Conservation (phyloP, 257 asterid species). For the Ajuga chamaepitys region DNA sequence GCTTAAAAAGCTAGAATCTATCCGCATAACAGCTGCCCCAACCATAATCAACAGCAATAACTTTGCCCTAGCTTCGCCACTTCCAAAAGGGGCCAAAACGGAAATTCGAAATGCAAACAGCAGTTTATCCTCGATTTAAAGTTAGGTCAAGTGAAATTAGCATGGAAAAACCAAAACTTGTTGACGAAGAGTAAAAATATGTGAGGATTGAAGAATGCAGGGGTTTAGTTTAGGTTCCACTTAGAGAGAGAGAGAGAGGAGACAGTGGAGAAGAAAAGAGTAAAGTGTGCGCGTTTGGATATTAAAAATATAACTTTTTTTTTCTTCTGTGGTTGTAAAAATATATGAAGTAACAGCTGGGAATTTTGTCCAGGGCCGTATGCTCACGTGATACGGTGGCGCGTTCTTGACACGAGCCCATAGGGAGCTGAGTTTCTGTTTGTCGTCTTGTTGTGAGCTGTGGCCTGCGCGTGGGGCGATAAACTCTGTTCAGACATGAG, state of each 20-base stretch:
- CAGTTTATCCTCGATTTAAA: constrained; percentile 6
- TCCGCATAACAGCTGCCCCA: constrained; percentile 24
- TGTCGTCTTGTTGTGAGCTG: background rate
- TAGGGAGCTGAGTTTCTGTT: background rate
- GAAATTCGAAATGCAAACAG: background rate
- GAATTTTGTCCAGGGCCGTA: constrained; percentile 28
- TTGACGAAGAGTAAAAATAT: constrained; percentile 14
- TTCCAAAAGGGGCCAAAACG: constrained; percentile 6
- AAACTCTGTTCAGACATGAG: constrained; percentile 21
- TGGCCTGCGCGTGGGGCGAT: constrained; percentile 1
- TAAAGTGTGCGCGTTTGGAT: constrained; percentile 35
- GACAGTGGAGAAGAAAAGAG: constrained; percentile 35
- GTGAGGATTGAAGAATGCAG: constrained; percentile 12
- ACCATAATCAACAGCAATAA: constrained; percentile 25
- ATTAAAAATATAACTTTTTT: constrained; percentile 10
- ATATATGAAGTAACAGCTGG: constrained; percentile 37
- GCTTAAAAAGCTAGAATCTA: constrained; percentile 17
- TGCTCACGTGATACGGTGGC: background rate
- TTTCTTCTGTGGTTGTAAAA: constrained; percentile 31
- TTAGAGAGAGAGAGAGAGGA: constrained; percentile 21
- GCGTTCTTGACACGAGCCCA: constrained; percentile 18
- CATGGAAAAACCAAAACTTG: constrained; percentile 18
- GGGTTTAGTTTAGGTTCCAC: constrained; percentile 30
- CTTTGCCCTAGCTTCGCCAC: constrained; percentile 28
- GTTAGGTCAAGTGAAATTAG: constrained; percentile 30